Percentiles rank a stretch among this genome's conserved stretches.
Evolutionary conservation across 108 stramenopile species (phyloP).

Genomic region (Aurantiochytrium sp.): DNA sequence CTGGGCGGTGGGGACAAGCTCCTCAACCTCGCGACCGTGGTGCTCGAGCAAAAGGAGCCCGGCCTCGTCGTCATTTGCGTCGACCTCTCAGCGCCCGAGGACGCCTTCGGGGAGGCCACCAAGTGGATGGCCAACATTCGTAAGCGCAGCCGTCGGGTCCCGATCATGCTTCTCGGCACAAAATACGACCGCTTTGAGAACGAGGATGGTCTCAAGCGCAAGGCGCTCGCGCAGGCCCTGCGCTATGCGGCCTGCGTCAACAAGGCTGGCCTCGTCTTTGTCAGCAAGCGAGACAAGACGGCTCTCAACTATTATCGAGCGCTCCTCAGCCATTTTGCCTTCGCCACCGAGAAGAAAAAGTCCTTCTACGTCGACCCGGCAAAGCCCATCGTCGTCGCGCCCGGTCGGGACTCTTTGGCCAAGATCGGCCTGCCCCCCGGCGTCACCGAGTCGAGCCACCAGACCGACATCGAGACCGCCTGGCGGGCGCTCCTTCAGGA

Average conservation of each 20-base stretch:
- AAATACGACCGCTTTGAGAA: conserved; percentile 23
- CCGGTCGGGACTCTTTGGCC: neutral
- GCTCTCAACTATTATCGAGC: neutral
- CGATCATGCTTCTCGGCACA: neutral
- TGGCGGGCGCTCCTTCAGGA: neutral
- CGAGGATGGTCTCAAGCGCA: conserved; percentile 28
- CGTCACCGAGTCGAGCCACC: neutral
- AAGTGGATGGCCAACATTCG: neutral
- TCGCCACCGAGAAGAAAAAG: neutral
- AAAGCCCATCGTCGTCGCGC: neutral
- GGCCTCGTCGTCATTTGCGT: neutral
- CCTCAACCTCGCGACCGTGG: conserved; percentile 42
- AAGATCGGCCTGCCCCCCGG: conserved; percentile 13
- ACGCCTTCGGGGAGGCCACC: neutral
- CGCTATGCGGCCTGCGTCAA: neutral
- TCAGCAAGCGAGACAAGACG: neutral
- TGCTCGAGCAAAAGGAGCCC: conserved; percentile 5
- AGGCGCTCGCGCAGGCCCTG: neutral
- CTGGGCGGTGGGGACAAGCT: conserved; percentile 50
- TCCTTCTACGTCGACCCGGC: neutral
- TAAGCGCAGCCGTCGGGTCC: neutral
- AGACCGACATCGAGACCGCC: neutral
- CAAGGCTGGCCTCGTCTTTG: neutral
- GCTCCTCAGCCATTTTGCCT: neutral
- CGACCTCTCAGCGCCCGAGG: neutral